A percentile compares a stretch with the other conserved stretches of the same genome.
These are phyloP conservation scores for Penicillium argentinense DNA, from an alignment of 495 filamentous ascomycete species.

Conservation along the genomic window DNA sequence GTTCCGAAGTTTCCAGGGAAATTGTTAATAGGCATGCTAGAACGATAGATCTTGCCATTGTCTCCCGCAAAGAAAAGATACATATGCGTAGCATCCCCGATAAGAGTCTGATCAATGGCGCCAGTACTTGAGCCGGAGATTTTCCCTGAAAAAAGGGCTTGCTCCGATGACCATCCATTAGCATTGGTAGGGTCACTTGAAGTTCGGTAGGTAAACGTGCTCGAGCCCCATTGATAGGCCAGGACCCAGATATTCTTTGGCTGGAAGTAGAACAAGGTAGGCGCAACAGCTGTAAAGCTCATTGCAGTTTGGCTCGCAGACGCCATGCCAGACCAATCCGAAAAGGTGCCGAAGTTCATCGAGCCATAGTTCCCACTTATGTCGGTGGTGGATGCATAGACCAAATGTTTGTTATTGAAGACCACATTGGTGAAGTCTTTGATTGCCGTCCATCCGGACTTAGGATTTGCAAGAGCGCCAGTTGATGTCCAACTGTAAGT, in stretches of 20 bases:
- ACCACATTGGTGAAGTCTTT: slow-evolving; percentile 57
- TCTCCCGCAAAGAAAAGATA: slow-evolving; percentile 66
- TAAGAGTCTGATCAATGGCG: slow-evolving; percentile 58
- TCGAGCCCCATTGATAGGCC: slow-evolving; percentile 59
- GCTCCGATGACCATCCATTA: slow-evolving; percentile 53
- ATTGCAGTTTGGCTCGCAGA: slow-evolving; percentile 53
- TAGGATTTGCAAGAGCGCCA: slow-evolving; percentile 46
- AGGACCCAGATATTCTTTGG: slow-evolving; percentile 61
- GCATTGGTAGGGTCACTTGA: slow-evolving; percentile 55
- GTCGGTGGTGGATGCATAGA: slow-evolving; percentile 49
- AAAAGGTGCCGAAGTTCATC: slow-evolving; percentile 57
- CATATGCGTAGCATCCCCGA: slow-evolving; percentile 56
- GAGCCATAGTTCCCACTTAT: slow-evolving; percentile 46
- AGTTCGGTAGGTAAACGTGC: slow-evolving; percentile 57
- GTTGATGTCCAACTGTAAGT: slow-evolving; percentile 54
- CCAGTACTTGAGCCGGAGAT: slow-evolving; percentile 50
- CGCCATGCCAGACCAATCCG: slow-evolving; percentile 54
- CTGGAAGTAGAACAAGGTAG: slow-evolving; percentile 59
- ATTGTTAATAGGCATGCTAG: slow-evolving; percentile 53
- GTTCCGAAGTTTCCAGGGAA: slow-evolving; percentile 8
- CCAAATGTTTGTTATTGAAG: slow-evolving; percentile 55
- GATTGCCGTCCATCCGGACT: slow-evolving; percentile 50
- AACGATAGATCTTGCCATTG: slow-evolving; percentile 62
- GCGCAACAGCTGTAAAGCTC: slow-evolving; percentile 50
- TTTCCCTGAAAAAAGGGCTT: slow-evolving; percentile 55